A percentile compares a stretch with the other conserved stretches of the same genome.
Evolutionary conservation across 352 stramenopile genomes (phyloP).

Genomic region (Blastocystis sp.): DNA sequence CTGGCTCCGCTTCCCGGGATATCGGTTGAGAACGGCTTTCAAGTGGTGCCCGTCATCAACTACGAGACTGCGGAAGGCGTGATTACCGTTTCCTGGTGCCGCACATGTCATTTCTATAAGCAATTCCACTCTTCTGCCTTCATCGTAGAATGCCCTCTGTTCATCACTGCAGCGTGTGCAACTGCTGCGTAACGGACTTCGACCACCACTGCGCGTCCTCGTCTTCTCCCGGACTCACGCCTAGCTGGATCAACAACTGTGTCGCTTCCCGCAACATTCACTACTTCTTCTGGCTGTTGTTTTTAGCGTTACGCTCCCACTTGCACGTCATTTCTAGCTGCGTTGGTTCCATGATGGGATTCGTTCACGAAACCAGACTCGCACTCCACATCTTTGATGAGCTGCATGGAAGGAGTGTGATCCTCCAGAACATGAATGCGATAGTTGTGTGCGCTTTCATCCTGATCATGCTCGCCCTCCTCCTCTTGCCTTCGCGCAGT

Average conservation of each 20-base stretch:
- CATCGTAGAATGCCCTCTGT: not conserved
- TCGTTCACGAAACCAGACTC: not conserved
- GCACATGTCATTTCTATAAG: slow-evolving; percentile 56
- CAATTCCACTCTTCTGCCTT: not conserved
- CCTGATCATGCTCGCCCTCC: not conserved
- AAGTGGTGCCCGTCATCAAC: slow-evolving; percentile 32
- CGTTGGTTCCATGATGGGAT: not conserved
- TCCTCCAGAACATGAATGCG: not conserved
- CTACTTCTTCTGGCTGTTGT: slow-evolving; percentile 60
- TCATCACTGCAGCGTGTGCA: slow-evolving; percentile 50
- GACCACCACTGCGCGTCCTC: slow-evolving; percentile 51
- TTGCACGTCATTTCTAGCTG: not conserved
- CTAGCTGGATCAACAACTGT: slow-evolving; percentile 52
- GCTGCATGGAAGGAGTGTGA: not conserved
- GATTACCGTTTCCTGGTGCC: slow-evolving; percentile 29
- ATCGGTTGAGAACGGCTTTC: not conserved
- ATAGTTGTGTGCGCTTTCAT: not conserved
- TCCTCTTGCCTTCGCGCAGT: not conserved
- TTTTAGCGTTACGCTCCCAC: not conserved
- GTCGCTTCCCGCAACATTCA: slow-evolving; percentile 7
- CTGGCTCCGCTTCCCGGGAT: slow-evolving; percentile 16
- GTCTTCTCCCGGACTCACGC: not conserved
- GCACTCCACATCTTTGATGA: not conserved
- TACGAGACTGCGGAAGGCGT: slow-evolving; percentile 28
- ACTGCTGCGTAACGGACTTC: slow-evolving; percentile 44